These are phyloP conservation scores for Rossbeevera mucosa DNA, from an alignment of 768 basidiomycete species.

Conservation along the genomic window DNA sequence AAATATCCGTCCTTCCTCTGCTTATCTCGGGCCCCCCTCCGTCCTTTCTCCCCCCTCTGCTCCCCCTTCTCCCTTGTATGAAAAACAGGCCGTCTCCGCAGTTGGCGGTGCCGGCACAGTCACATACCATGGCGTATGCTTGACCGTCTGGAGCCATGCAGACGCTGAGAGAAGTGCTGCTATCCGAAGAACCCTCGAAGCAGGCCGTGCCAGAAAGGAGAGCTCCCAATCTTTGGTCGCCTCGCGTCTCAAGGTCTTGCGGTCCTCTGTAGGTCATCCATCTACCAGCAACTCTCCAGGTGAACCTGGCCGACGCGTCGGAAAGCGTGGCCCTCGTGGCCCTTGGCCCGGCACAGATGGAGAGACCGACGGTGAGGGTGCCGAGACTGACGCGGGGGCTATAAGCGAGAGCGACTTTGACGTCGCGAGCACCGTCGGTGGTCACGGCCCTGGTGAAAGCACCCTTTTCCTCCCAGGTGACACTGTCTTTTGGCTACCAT, in stretches of 20 bases:
- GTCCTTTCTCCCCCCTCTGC: conserved; percentile 41
- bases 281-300: conserved; percentile 37
- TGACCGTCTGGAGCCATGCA: conserved; percentile 95
- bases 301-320: conserved; percentile 58
- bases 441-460: conserved; percentile 82
- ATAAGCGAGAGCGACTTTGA: conserved; percentile 87
- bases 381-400: conserved; percentile 61
- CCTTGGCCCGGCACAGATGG: conserved; percentile 64
- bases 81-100: conserved; percentile 30
- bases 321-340: conserved; percentile 57
- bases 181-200: conserved; percentile 79
- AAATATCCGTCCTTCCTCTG: conserved; percentile 65
- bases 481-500: conserved; percentile 93
- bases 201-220: conserved; percentile 72
- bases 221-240: conserved; percentile 70
- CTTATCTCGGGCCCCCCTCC: conserved; percentile 76
- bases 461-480: conserved; percentile 85
- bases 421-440: conserved; percentile 65
- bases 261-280: conserved; percentile 46
- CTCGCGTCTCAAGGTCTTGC: conserved; percentile 61
- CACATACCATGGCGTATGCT: conserved; percentile 85
- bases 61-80: conserved; percentile 27
- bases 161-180: conserved; percentile 83
- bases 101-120: conserved; percentile 39
- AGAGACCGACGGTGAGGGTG: conserved; percentile 76